A percentile compares a stretch with the other conserved stretches of the same genome.
Conservation (phyloP, 306 rosid species). For the Prunus armeniaca region DNA sequence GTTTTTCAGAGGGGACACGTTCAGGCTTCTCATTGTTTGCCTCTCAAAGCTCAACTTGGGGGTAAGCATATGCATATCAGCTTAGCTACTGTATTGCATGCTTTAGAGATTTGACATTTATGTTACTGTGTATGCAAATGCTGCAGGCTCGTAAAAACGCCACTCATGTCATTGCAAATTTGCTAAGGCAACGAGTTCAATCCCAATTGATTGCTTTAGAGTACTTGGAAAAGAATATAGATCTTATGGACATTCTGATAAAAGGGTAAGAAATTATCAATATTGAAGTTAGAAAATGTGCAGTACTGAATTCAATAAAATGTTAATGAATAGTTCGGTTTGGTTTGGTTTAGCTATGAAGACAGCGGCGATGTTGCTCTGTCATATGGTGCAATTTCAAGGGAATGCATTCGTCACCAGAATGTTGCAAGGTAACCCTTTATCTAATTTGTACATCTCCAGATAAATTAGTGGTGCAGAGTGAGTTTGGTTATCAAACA, state of each 20-base stretch:
- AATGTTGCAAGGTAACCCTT: conserved; percentile 31
- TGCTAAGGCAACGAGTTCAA: conserved; percentile 57
- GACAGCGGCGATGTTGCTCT: conserved; percentile 33
- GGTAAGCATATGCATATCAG: conserved; percentile 31
- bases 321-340: not conserved
- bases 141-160: conserved; percentile 55
- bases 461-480: not conserved
- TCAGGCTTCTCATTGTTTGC: conserved; percentile 45
- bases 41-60: conserved; percentile 50
- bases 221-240: conserved; percentile 52
- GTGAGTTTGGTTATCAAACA: not conserved
- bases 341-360: conserved; percentile 29
- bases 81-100: not conserved
- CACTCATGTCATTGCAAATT: conserved; percentile 59
- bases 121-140: not conserved
- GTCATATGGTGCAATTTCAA: conserved; percentile 34
- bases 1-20: conserved; percentile 53
- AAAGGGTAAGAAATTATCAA: conserved; percentile 37
- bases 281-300: not conserved
- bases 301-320: not conserved
- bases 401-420: conserved; percentile 46
- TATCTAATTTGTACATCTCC: not conserved
- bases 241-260: conserved; percentile 51
- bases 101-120: not conserved
- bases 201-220: conserved; percentile 48